phyloP scores from a whole-genome alignment of 768 basidiomycete species.

The Suillus paluster region DNA sequence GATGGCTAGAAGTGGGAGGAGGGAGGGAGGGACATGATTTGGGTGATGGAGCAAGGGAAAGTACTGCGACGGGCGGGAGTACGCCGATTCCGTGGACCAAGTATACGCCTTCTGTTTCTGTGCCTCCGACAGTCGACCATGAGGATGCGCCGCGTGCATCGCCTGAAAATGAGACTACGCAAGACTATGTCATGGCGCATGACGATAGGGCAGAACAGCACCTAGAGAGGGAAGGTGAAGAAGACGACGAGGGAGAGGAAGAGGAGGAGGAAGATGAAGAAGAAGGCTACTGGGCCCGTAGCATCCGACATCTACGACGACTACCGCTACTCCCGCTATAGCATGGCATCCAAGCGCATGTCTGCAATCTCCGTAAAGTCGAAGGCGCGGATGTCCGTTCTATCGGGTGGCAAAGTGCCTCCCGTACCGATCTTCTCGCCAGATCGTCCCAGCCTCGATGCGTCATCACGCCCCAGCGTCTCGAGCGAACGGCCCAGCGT shows the following conservation, averaged over 20 bases:
- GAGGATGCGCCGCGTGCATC: not conserved
- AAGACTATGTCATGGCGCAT: not conserved
- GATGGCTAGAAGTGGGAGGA: not conserved
- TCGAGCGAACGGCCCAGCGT: slow-evolving; percentile 16
- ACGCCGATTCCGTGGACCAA: slow-evolving; percentile 32
- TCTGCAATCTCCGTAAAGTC: slow-evolving; percentile 32
- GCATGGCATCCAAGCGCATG: slow-evolving; percentile 43
- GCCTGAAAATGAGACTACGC: not conserved
- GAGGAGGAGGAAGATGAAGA: slow-evolving; percentile 32
- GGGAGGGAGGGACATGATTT: slow-evolving; percentile 9
- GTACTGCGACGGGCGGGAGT: slow-evolving; percentile 4
- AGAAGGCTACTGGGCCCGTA: slow-evolving; percentile 62
- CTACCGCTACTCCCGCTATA: slow-evolving; percentile 73
- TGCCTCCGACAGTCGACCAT: slow-evolving; percentile 9
- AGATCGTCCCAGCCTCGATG: slow-evolving; percentile 15
- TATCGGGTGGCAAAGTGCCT: slow-evolving; percentile 24
- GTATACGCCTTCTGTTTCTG: slow-evolving; percentile 32
- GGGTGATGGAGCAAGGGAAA: slow-evolving; percentile 13
- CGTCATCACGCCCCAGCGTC: slow-evolving; percentile 6
- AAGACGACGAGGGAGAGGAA: slow-evolving; percentile 16
- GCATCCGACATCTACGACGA: slow-evolving; percentile 80
- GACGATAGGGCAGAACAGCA: not conserved
- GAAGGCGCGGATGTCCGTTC: slow-evolving; percentile 20
- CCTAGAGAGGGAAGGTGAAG: slow-evolving; percentile 12
- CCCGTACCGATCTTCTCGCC: slow-evolving; percentile 27